Percentiles rank a stretch among this genome's conserved stretches.
These are phyloP conservation scores for Ceratorhiza oryzae-sativae DNA, from an alignment of 1,284 basidiomycete species.

Conservation along the genomic window DNA sequence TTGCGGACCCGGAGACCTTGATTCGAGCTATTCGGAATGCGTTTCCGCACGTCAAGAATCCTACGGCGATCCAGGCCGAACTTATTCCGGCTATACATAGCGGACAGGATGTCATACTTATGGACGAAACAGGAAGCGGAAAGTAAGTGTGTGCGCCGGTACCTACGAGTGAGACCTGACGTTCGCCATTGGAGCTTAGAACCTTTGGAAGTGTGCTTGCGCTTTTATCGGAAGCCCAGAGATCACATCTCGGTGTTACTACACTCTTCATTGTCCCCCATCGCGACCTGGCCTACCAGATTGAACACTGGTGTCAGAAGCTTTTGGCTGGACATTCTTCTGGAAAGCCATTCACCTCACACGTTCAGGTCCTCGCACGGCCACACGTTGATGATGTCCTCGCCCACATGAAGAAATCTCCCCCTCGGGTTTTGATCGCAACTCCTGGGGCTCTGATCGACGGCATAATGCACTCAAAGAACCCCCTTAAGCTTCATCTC, in stretches of 20 bases:
- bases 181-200: slow-evolving; percentile 52
- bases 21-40: slow-evolving; percentile 50
- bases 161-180: background rate
- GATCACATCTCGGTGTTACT: slow-evolving; percentile 49
- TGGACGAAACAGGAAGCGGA: slow-evolving; percentile 75
- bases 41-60: slow-evolving; percentile 66
- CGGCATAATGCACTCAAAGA: slow-evolving; percentile 56
- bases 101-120: slow-evolving; percentile 64
- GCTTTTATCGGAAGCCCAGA: slow-evolving; percentile 63
- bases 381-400: slow-evolving; percentile 44
- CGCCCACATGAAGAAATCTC: slow-evolving; percentile 48
- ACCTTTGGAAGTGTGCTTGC: slow-evolving; percentile 73
- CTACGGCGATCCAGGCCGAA: slow-evolving; percentile 64
- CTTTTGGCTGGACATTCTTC: slow-evolving; percentile 52
- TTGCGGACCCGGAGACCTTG: background rate
- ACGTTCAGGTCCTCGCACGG: slow-evolving; percentile 43
- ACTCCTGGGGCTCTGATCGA: slow-evolving; percentile 74
- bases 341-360: slow-evolving; percentile 44
- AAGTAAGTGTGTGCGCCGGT: slow-evolving; percentile 60
- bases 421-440: slow-evolving; percentile 72
- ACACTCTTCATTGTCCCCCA: slow-evolving; percentile 76
- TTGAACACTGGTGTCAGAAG: slow-evolving; percentile 68
- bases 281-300: slow-evolving; percentile 73
- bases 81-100: slow-evolving; percentile 68
- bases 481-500: slow-evolving; percentile 55